These are phyloP conservation scores for Rhynchosporium graminicola DNA, from an alignment of 2,329 filamentous ascomycete species.

Conservation along the genomic window DNA sequence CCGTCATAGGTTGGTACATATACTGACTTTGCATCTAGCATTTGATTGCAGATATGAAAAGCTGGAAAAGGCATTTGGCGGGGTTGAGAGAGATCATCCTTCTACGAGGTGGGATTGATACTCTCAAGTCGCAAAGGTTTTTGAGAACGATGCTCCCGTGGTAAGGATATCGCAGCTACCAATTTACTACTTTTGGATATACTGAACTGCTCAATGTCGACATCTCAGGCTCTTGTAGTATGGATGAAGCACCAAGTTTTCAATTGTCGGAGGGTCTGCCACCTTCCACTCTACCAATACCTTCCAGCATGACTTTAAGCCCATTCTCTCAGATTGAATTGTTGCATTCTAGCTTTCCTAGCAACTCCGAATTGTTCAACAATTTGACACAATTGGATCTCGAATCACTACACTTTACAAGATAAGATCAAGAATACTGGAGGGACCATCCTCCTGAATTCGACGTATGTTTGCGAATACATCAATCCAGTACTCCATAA, in stretches of 20 bases:
- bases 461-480: conserved; percentile 3
- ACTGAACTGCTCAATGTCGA: conserved; percentile 1
- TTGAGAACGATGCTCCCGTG: conserved; percentile 3
- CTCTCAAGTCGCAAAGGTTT: background rate
- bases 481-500: conserved; percentile 6
- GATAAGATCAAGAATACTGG: background rate
- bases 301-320: background rate
- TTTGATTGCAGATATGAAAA: conserved; percentile 5
- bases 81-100: conserved; percentile 1
- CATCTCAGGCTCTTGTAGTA: background rate
- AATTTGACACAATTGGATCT: background rate
- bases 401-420: background rate
- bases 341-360: background rate
- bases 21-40: background rate
- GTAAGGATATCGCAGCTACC: background rate
- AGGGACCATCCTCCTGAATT: background rate
- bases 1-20: no score
- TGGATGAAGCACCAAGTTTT: conserved; percentile 1
- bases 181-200: background rate
- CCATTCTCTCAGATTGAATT: background rate
- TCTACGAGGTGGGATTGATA: background rate
- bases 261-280: background rate
- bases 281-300: background rate
- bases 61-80: background rate
- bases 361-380: background rate